phyloP scores from a whole-genome alignment of 1,284 basidiomycete species.

The Ceratobasidium sp. region DNA sequence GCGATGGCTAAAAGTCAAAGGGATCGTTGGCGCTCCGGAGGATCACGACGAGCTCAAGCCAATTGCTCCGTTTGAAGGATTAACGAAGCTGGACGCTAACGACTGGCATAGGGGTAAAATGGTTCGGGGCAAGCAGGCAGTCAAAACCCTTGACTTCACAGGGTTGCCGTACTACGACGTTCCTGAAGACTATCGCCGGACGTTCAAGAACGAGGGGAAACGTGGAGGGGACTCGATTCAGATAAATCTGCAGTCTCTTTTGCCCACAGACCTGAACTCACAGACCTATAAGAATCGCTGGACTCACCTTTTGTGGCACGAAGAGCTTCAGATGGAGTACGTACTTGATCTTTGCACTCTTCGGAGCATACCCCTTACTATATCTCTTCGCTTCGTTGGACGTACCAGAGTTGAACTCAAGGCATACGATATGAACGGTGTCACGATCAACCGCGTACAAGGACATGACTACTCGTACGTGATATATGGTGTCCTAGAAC shows the following conservation, averaged over 20 bases:
- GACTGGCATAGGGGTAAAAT: conserved; percentile 57
- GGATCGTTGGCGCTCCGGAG: conserved; percentile 57
- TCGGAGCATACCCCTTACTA: conserved; percentile 5
- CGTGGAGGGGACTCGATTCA: not conserved
- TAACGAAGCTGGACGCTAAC: too few relatives aligned
- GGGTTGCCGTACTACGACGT: conserved; percentile 57
- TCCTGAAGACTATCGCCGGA: conserved; percentile 48
- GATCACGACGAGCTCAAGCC: conserved; percentile 65
- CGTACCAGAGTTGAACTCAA: conserved; percentile 58
- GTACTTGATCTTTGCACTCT: conserved; percentile 50
- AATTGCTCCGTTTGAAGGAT: conserved; percentile 60
- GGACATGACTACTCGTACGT: conserved; percentile 49
- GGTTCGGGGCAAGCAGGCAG: conserved; percentile 49
- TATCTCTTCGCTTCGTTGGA: conserved; percentile 9
- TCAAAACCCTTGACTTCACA: conserved; percentile 3
- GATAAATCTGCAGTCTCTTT: conserved; percentile 1
- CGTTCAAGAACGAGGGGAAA: conserved; percentile 47
- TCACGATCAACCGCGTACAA: conserved; percentile 50
- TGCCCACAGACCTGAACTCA: conserved; percentile 13
- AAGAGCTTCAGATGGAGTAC: conserved; percentile 49
- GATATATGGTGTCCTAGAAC: not conserved
- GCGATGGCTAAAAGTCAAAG: conserved; percentile 44
- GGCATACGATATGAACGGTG: conserved; percentile 63
- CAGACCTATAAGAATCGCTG: conserved; percentile 38
- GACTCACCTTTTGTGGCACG: conserved; percentile 39